Base-by-base conservation (phyloP, 768 basidiomycete species). In the Lactifluus volemus region DNA sequence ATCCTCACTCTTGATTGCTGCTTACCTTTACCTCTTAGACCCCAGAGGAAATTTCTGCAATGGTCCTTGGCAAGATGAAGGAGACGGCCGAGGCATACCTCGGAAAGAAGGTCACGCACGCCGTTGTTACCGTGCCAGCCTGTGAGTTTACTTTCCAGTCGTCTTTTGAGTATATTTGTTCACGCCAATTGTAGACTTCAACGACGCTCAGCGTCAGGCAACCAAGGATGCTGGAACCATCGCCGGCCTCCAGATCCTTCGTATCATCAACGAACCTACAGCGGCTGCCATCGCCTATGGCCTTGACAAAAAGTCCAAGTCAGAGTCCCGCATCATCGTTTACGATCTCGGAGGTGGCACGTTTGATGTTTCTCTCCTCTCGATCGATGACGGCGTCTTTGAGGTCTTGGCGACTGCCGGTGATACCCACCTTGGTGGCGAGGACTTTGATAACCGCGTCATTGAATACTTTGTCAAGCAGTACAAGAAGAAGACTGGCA, bases 291-390 rank as follows among this genome's bases (percentile, higher is more conserved):
- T 97, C 78, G 94, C 95, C 66, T 98, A 98, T 75, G 95, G 95
- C 77, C 87, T 97, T 45, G 94, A 96, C 84, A 95, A 96, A 82
- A 91, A 92, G 77, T 85, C 82, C 49, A 49, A 53, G 34, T 89
- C 89, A 53, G 95, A 97, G 77, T 87, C 89, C 54, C 92, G 94
- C 71, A 94, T 98, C 73, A 92, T 97, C 68, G 93, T 98, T 71
- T 98, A 97, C 76, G 95, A 98, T 78, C 88, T 98, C 63, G 95
- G 95, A 73, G 95, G 95, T 75, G 95, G 95, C 76, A 98, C 95
- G 53, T 98, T 98, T 77, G 95, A 98, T 83, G 94, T 98, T 32
- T 98, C 94, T 53, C 89, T 98, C 64, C 83, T 98, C 75, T 70
- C 79, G 59, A 82, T 82, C 73, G 78, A 84, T 71, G 82, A 84